A percentile compares a stretch with the other conserved stretches of the same genome.
Conservation (phyloP, 2,329 filamentous ascomycete genomes). For the Chaetothyriales sp. region DNA sequence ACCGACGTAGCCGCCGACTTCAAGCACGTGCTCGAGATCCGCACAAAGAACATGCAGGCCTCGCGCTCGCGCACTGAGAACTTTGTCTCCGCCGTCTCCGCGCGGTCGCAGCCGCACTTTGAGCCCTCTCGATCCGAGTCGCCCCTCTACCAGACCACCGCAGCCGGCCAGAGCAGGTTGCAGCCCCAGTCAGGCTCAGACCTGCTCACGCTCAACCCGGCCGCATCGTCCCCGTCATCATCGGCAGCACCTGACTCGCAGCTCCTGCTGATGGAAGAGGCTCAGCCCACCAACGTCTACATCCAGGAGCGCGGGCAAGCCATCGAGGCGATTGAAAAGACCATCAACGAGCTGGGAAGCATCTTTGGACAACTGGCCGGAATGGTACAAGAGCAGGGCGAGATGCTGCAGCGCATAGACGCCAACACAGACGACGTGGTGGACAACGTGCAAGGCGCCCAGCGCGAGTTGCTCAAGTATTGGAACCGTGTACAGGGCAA, state of each 20-base stretch:
- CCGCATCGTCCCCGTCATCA: conserved; percentile 33
- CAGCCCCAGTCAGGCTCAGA: conserved; percentile 48
- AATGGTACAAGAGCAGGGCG: conserved; percentile 94
- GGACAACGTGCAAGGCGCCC: conserved; percentile 93
- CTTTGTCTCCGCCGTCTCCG: conserved; percentile 80
- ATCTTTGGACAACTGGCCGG: conserved; percentile 90
- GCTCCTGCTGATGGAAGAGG: conserved; percentile 84
- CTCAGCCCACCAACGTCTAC: conserved; percentile 69
- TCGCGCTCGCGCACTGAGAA: conserved; percentile 86
- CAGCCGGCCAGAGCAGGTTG: conserved; percentile 36
- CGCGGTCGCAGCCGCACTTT: conserved; percentile 51
- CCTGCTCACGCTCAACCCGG: conserved; percentile 67
- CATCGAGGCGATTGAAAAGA: conserved; percentile 91
- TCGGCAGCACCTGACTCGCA: conserved; percentile 62
- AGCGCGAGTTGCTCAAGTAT: conserved; percentile 89
- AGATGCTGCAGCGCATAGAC: conserved; percentile 82
- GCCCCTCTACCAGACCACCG: conserved; percentile 68
- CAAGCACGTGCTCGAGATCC: conserved; percentile 90
- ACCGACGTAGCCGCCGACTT: conserved; percentile 90
- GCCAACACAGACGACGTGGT: conserved; percentile 96
- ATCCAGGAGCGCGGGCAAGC: conserved; percentile 89
- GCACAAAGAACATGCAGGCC: conserved; percentile 95
- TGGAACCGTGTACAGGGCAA: conserved; percentile 91
- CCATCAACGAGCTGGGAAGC: conserved; percentile 76
- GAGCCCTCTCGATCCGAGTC: conserved; percentile 60